phyloP scores from a whole-genome alignment of 1,284 basidiomycete species.

The Naganishia sp. region DNA sequence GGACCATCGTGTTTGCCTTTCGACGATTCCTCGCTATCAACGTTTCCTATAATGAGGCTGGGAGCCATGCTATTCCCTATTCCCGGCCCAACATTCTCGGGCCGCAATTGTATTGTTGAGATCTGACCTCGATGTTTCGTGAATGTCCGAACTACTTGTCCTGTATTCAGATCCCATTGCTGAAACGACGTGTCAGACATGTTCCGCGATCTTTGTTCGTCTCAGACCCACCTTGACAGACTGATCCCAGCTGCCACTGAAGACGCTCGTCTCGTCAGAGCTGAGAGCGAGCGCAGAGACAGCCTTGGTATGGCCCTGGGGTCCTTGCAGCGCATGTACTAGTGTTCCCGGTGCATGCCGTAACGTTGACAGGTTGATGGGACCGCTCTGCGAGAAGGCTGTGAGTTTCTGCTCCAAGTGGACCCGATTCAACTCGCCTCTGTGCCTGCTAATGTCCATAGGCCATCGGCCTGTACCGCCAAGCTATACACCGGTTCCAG shows the following conservation, averaged over 20 bases:
- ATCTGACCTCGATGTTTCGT: slow-evolving; percentile 84
- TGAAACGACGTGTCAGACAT: slow-evolving; percentile 48
- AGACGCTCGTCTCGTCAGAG: slow-evolving; percentile 76
- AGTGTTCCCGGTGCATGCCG: slow-evolving; percentile 86
- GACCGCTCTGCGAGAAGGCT: slow-evolving; percentile 63
- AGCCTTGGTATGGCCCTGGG: slow-evolving; percentile 69
- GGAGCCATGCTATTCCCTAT: slow-evolving; percentile 19
- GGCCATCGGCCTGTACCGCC: slow-evolving; percentile 81
- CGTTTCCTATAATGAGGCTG: slow-evolving; percentile 10
- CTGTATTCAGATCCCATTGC: slow-evolving; percentile 98
- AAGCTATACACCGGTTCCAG: slow-evolving; percentile 80
- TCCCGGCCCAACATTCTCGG: slow-evolving; percentile 50
- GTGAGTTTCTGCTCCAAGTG: too few species aligned
- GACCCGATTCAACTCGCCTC: slow-evolving; percentile 60
- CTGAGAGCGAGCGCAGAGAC: slow-evolving; percentile 83
- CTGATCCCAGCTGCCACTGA: slow-evolving; percentile 94
- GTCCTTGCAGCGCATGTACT: slow-evolving; percentile 64
- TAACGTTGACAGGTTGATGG: slow-evolving; percentile 87
- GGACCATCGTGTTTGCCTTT: not conserved
- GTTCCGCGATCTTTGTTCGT: not conserved
- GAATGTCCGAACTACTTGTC: slow-evolving; percentile 74
- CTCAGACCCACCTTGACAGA: slow-evolving; percentile 71
- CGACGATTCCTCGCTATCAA: not conserved
- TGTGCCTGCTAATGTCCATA: slow-evolving; percentile 85
- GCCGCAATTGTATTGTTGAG: slow-evolving; percentile 76